Percentiles rank a stretch among this genome's conserved stretches.
Evolutionary conservation across 306 rosid species (phyloP).

Genomic region (Quercus berberidifolia): DNA sequence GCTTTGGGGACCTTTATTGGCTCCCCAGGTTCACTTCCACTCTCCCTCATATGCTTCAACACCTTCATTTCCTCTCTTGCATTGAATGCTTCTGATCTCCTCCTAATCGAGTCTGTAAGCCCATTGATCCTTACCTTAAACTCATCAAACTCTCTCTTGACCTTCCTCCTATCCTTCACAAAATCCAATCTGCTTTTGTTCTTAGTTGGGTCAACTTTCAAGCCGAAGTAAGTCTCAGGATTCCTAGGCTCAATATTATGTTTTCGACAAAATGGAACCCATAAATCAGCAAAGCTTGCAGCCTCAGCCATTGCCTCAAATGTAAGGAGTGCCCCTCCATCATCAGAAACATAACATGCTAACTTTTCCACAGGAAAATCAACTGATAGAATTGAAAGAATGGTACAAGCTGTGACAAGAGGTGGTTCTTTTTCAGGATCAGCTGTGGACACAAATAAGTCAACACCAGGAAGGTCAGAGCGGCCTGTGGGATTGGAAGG

Average conservation of each 20-base stretch:
- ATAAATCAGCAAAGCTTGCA: conserved; percentile 50
- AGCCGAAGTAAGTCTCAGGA: conserved; percentile 40
- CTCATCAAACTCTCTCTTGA: conserved; percentile 55
- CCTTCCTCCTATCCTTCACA: conserved; percentile 51
- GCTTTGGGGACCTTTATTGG: conserved; percentile 41
- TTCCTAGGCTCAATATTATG: conserved; percentile 51
- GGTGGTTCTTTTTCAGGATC: conserved; percentile 59
- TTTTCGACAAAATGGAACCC: conserved; percentile 58
- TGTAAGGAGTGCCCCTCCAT: conserved; percentile 50
- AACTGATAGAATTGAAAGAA: conserved; percentile 44
- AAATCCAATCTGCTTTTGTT: conserved; percentile 45
- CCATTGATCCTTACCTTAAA: conserved; percentile 52
- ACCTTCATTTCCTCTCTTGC: conserved; percentile 58
- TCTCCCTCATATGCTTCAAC: conserved; percentile 48
- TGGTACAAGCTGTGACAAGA: conserved; percentile 46
- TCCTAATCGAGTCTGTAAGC: conserved; percentile 46
- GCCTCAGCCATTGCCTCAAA: conserved; percentile 65
- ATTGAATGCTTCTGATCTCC: conserved; percentile 56
- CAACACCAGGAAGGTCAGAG: conserved; percentile 45
- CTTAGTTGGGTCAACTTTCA: conserved; percentile 50
- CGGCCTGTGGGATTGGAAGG: conserved; percentile 49
- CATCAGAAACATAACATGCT: conserved; percentile 47
- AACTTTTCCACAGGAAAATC: conserved; percentile 57
- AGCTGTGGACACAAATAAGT: conserved; percentile 46
- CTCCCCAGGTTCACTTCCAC: conserved; percentile 34